Percentiles rank a stretch among this genome's conserved stretches.
Conservation (phyloP, 164 flowering plant genomes). For the Euptelea pleiosperma region DNA sequence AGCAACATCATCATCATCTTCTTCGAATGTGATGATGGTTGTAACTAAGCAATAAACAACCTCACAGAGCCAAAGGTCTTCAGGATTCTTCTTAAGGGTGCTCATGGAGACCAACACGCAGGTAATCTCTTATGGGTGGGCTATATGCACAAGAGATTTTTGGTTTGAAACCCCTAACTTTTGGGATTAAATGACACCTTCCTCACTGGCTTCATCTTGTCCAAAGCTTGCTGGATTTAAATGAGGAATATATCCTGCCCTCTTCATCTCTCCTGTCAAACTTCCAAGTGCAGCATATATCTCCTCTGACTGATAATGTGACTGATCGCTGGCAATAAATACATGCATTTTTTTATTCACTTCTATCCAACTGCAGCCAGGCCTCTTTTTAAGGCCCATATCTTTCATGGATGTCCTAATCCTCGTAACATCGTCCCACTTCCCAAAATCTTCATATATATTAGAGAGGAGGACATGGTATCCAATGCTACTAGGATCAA, state of each 20-base stretch:
- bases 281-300: constrained; percentile 27
- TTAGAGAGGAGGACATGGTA: constrained; percentile 45
- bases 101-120: too few relatives aligned
- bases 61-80: too few relatives aligned
- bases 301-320: constrained; percentile 23
- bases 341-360: constrained; percentile 29
- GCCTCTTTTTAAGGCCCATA: constrained; percentile 33
- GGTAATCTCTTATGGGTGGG: too few relatives aligned
- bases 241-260: too few relatives aligned
- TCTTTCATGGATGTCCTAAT: constrained; percentile 34
- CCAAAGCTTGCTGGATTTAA: not conserved
- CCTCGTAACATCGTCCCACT: constrained; percentile 20
- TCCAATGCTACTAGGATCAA: constrained; percentile 30
- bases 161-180: too few relatives aligned
- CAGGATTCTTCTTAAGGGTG: too few relatives aligned
- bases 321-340: constrained; percentile 41
- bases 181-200: too few relatives aligned
- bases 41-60: too few relatives aligned
- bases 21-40: too few relatives aligned
- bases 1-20: too few relatives aligned
- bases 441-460: constrained; percentile 33
- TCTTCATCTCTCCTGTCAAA: constrained; percentile 26
- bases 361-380: constrained; percentile 54
- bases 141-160: too few relatives aligned
- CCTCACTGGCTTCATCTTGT: constrained; percentile 1